phyloP scores from a whole-genome alignment of 768 basidiomycete species.

The Lactarius evosmus region DNA sequence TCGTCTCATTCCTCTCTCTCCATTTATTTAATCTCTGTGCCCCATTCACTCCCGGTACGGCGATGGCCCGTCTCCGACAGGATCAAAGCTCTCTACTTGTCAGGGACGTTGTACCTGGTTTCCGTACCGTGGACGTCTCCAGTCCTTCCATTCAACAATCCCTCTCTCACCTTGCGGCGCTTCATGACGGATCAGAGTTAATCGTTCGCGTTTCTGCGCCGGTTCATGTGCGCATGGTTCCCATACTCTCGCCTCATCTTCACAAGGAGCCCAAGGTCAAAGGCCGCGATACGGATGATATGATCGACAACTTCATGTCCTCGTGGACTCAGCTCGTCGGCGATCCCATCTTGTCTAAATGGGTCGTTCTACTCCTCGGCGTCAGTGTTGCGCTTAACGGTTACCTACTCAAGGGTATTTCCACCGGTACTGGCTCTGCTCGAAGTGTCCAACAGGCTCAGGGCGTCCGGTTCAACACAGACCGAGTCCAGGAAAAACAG shows the following conservation, averaged over 20 bases:
- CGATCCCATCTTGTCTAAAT: constrained; percentile 91
- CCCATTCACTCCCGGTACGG: constrained; percentile 68
- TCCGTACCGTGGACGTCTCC: constrained; percentile 67
- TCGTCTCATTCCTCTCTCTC: constrained; percentile 85
- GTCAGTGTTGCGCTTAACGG: constrained; percentile 89
- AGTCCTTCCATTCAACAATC: constrained; percentile 53
- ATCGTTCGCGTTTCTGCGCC: constrained; percentile 64
- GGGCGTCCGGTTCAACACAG: constrained; percentile 26
- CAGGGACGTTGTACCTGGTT: constrained; percentile 29
- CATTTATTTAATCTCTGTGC: constrained; percentile 93
- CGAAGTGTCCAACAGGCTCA: constrained; percentile 29
- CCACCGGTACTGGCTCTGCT: constrained; percentile 44
- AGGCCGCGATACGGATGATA: constrained; percentile 40
- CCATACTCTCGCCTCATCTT: constrained; percentile 29
- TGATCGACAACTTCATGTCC: constrained; percentile 83
- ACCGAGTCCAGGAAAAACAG: constrained; percentile 23
- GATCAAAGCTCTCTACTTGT: constrained; percentile 32
- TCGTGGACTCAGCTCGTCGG: constrained; percentile 89
- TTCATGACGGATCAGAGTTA: constrained; percentile 38
- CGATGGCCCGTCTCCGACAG: constrained; percentile 48
- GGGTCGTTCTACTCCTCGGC: constrained; percentile 86
- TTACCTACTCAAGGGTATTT: constrained; percentile 85
- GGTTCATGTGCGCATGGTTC: constrained; percentile 50
- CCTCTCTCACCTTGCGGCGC: constrained; percentile 38
- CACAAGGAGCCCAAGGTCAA: constrained; percentile 22